Base-by-base conservation (phyloP, 2,329 filamentous ascomycete genomes). In the Chaetomiaceae sp. region DNA sequence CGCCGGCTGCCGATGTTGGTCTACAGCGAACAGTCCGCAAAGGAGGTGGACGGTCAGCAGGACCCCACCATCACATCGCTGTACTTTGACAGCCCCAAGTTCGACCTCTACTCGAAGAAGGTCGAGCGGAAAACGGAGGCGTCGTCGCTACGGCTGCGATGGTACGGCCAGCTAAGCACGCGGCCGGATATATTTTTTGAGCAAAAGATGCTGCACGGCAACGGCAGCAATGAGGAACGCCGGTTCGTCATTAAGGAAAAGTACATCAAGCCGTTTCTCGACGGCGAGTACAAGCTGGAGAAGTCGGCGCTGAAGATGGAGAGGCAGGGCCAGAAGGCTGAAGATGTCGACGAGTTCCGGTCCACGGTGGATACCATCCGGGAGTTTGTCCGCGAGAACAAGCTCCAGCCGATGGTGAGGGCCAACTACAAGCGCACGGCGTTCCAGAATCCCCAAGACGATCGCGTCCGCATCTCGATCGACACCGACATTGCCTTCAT, bases 371-470 rank as follows among this genome's bases (percentile, higher is more conserved):
- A 84, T 42, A 82, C 85, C 55, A 88, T 97, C 36, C 90, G 96
- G 67, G 75, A 77, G 1, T 92, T 95, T 63, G 84, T 96, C 67
- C 81, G 82, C 64, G 79, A 87, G 43, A 82, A 89, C 64, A 80
- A 87, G 51, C 76, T 99, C 14, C 83, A 92, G 66, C 94, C 94
- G 5, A 80, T 96, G 29, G 71, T 99, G 48, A 84, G 94, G 46
- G 94, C 94, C 58, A 96, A 95, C 71, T 97, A 97, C 69, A 88
- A 85, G 34, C 87, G 94, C 57, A 95, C 90, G 1, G 94, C 94
- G 1, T 99, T 97, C 75, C 94, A 99, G 71, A 96, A 96, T 61
- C 94, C 94, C 5, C 84, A 89, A 13, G 91, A 99, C 67, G 85
- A 95, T 68, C 86, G 89, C 18, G 85, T 99, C 42, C 85, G 94